Evolutionary conservation across 129 eudicot species (phyloP).

Genomic region (Pseudognaphalium luteoalbum): DNA sequence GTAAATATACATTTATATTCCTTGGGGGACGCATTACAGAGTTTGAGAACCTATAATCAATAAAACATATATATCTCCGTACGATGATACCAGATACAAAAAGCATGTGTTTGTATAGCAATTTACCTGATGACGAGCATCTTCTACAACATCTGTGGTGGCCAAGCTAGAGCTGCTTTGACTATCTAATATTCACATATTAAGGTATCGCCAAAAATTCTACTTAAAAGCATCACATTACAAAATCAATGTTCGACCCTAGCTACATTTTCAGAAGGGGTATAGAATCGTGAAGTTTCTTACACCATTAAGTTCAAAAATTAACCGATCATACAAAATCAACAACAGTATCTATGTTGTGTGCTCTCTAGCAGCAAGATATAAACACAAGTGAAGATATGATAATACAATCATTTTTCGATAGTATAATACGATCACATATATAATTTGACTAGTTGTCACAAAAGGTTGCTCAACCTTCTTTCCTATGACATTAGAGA

Average conservation of each 20-base stretch:
- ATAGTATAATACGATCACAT: neutral
- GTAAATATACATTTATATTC: slow-evolving; percentile 93
- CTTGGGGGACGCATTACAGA: slow-evolving; percentile 78
- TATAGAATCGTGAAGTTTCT: too few species aligned
- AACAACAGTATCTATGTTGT: neutral
- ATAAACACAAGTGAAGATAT: neutral
- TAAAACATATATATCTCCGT: too few species aligned
- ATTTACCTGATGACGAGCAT: slow-evolving; percentile 76
- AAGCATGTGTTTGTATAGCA: neutral
- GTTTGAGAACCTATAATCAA: slow-evolving; percentile 59
- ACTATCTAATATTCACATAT: slow-evolving; percentile 57
- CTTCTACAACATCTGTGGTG: slow-evolving; percentile 58
- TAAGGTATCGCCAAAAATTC: slow-evolving; percentile 41
- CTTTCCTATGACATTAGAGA: neutral
- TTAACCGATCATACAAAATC: neutral
- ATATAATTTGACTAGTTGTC: neutral
- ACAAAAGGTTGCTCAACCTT: neutral
- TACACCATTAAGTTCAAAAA: too few species aligned
- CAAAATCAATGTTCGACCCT: neutral
- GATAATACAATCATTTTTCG: neutral
- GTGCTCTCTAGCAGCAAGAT: neutral
- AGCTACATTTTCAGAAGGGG: neutral
- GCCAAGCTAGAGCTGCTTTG: slow-evolving; percentile 73
- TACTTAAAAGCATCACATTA: neutral
- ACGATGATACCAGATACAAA: neutral